Percentiles rank a stretch among this genome's conserved stretches.
These are phyloP conservation scores for Lichenothelia convexa DNA, from an alignment of 495 filamentous ascomycete species.

Conservation along the genomic window DNA sequence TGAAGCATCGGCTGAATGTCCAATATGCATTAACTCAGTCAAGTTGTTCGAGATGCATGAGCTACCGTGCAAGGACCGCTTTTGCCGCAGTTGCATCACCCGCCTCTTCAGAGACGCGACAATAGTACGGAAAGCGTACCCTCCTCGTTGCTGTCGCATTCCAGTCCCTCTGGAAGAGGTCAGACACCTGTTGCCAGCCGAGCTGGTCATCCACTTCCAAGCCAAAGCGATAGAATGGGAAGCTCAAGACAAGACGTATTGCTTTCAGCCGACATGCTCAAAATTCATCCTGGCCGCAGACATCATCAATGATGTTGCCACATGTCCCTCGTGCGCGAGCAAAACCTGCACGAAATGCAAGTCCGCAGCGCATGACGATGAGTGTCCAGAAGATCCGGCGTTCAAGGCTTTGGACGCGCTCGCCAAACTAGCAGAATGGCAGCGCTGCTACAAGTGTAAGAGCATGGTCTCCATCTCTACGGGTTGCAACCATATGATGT, in stretches of 20 bases:
- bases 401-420: background rate
- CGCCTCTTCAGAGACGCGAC: constrained; percentile 24
- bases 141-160: constrained; percentile 10
- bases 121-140: constrained; percentile 6
- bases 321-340: background rate
- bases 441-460: constrained; percentile 11
- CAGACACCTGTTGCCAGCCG: constrained; percentile 1
- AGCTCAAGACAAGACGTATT: constrained; percentile 13
- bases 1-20: too few relatives aligned
- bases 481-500: constrained; percentile 9
- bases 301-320: background rate
- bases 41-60: too few relatives aligned
- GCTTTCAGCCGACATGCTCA: constrained; percentile 10
- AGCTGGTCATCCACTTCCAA: constrained; percentile 5
- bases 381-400: background rate
- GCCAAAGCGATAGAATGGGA: constrained; percentile 14
- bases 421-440: constrained; percentile 11
- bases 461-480: constrained; percentile 4
- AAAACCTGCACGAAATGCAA: background rate
- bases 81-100: constrained; percentile 20
- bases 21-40: too few relatives aligned
- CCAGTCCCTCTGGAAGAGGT: constrained; percentile 6
- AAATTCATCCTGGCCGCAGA: constrained; percentile 9
- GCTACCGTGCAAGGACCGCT: too few relatives aligned
- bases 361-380: background rate